Evolutionary conservation across 306 rosid species (phyloP).

Genomic region (Fagus crenata): DNA sequence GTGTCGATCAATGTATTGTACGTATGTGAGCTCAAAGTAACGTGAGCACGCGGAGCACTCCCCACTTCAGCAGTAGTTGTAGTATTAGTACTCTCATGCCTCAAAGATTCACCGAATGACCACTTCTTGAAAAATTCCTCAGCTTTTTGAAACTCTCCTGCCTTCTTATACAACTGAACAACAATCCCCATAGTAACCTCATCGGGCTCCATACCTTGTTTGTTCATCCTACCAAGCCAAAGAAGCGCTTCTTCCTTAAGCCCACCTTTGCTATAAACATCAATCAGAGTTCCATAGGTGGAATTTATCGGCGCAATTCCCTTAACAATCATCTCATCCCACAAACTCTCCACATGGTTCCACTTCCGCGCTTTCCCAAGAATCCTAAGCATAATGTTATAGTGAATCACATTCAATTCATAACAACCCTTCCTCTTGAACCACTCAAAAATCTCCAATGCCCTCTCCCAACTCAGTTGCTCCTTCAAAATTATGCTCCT

Average conservation of each 20-base stretch:
- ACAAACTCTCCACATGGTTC: constrained; percentile 54
- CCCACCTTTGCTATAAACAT: constrained; percentile 80
- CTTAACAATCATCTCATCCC: constrained; percentile 63
- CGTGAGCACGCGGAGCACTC: constrained; percentile 19
- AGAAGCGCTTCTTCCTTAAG: constrained; percentile 61
- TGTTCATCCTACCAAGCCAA: constrained; percentile 80
- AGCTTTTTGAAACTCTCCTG: constrained; percentile 75
- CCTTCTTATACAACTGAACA: constrained; percentile 83
- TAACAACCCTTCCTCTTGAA: constrained; percentile 59
- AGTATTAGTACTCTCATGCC: constrained; percentile 16
- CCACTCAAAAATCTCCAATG: constrained; percentile 73
- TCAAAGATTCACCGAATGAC: constrained; percentile 48
- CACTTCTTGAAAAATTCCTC: constrained; percentile 74
- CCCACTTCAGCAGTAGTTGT: constrained; percentile 26
- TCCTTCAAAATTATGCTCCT: constrained; percentile 70
- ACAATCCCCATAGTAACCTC: constrained; percentile 94
- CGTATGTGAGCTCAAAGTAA: constrained; percentile 54
- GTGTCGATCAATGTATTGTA: constrained; percentile 72
- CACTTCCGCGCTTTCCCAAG: constrained; percentile 68
- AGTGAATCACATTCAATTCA: constrained; percentile 76
- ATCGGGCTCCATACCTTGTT: constrained; percentile 78
- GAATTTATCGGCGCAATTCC: constrained; percentile 72
- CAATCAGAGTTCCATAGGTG: constrained; percentile 83
- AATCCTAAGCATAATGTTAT: constrained; percentile 59
- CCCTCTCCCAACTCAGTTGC: constrained; percentile 64